Evolutionary conservation across 192 early-diverging fungal genomes (phyloP).

Genomic region (Coemansia sp.): DNA sequence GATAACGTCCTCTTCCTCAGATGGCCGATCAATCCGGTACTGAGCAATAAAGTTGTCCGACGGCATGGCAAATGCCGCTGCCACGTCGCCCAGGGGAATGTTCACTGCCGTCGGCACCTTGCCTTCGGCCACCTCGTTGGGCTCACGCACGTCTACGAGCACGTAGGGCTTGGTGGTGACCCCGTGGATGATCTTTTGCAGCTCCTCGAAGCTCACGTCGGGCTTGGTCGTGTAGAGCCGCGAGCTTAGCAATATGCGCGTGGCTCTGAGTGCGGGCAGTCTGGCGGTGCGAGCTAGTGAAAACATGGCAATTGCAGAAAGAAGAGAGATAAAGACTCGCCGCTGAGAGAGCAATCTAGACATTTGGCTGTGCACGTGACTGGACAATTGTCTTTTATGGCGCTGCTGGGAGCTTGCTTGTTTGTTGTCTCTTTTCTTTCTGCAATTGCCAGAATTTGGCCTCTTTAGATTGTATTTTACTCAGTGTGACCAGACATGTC

Average conservation of each 20-base stretch:
- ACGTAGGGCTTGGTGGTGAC: slow-evolving; percentile 32
- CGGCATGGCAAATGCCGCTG: slow-evolving; percentile 46
- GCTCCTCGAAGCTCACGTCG: slow-evolving; percentile 49
- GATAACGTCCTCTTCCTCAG: slow-evolving; percentile 54
- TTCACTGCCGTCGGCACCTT: slow-evolving; percentile 65
- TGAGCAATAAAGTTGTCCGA: slow-evolving; percentile 43
- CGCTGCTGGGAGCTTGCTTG: no score
- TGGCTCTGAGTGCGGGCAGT: background rate
- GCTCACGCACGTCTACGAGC: slow-evolving; percentile 70
- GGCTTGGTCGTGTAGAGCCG: slow-evolving; percentile 39
- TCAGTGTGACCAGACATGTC: background rate
- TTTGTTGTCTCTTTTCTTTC: background rate
- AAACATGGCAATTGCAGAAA: background rate
- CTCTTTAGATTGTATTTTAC: background rate
- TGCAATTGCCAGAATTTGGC: background rate
- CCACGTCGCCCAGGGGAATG: slow-evolving; percentile 63
- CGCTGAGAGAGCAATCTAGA: no score
- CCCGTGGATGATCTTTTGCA: slow-evolving; percentile 46
- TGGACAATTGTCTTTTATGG: no score
- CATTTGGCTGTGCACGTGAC: no score
- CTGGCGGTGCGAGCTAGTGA: background rate
- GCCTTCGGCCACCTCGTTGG: slow-evolving; percentile 59
- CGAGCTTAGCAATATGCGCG: background rate
- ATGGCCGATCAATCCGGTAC: slow-evolving; percentile 63
- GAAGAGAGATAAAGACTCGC: no score